A percentile compares a stretch with the other conserved stretches of the same genome.
These are phyloP conservation scores for Penicillium freii DNA, from an alignment of 2,329 filamentous ascomycete species.

Conservation along the genomic window DNA sequence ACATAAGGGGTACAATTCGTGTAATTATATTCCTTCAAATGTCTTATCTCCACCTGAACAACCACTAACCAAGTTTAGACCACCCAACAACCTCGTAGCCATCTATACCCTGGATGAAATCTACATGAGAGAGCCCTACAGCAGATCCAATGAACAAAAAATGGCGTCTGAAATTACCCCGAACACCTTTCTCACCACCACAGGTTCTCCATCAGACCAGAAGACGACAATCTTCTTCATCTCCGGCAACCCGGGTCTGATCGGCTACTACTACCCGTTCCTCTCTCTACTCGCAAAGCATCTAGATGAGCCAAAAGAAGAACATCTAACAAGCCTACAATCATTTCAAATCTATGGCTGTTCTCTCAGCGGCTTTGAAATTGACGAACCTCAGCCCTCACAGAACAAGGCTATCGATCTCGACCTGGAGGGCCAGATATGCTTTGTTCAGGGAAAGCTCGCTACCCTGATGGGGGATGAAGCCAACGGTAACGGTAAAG, in stretches of 20 bases:
- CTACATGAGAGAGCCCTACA: neutral
- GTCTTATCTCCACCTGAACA: neutral
- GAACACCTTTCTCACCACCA: slow-evolving; percentile 32
- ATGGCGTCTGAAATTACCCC: slow-evolving; percentile 30
- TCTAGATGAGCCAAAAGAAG: slow-evolving; percentile 5
- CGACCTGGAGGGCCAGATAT: slow-evolving; percentile 52
- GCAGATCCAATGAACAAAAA: neutral
- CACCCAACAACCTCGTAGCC: neutral
- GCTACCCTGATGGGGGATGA: slow-evolving; percentile 34
- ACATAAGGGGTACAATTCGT: neutral
- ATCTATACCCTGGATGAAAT: slow-evolving; percentile 3
- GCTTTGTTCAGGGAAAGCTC: slow-evolving; percentile 46
- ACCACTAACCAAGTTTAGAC: neutral
- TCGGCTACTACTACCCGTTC: slow-evolving; percentile 50
- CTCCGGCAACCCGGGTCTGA: slow-evolving; percentile 52
- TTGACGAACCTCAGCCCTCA: slow-evolving; percentile 13
- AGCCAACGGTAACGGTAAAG: neutral
- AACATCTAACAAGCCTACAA: neutral
- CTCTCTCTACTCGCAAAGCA: slow-evolving; percentile 38
- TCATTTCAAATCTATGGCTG: slow-evolving; percentile 34
- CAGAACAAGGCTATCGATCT: slow-evolving; percentile 6
- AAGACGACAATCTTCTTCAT: slow-evolving; percentile 45
- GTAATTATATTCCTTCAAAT: neutral
- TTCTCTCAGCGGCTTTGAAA: slow-evolving; percentile 38
- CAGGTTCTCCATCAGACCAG: slow-evolving; percentile 14